These are phyloP conservation scores for Gnetum montanum DNA, from an alignment of 75 land plant genomes.

Conservation along the genomic window DNA sequence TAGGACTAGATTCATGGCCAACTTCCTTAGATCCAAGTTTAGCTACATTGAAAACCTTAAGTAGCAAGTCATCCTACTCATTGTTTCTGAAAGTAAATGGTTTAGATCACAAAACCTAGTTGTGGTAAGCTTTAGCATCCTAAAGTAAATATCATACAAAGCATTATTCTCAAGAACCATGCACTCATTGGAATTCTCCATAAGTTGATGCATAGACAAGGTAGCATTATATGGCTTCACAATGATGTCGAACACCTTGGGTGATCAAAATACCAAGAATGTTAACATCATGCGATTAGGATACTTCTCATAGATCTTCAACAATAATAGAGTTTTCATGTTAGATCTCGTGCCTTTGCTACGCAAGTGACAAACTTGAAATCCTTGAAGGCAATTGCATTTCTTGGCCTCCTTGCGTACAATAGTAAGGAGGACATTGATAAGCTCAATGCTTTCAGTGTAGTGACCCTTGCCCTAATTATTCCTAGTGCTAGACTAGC, in stretches of 20 bases:
- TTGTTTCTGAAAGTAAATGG: conserved; percentile 33
- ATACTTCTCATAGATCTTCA: conserved; percentile 38
- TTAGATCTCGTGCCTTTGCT: conserved; percentile 52
- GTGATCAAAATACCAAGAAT: conserved; percentile 31
- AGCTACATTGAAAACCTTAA: conserved; percentile 40
- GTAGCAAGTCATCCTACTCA: conserved; percentile 42
- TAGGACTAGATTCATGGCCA: conserved; percentile 35
- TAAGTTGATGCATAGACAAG: conserved; percentile 41
- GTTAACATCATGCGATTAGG: conserved; percentile 46
- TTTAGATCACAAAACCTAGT: conserved; percentile 49
- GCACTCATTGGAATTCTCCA: conserved; percentile 46
- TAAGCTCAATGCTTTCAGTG: too few species aligned
- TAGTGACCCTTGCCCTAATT: too few species aligned
- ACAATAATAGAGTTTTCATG: conserved; percentile 29
- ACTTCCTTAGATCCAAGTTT: conserved; percentile 37
- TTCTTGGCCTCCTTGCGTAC: too few species aligned
- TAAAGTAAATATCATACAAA: conserved; percentile 42
- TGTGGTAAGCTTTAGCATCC: conserved; percentile 54
- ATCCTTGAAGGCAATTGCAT: conserved; percentile 14
- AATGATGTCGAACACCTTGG: conserved; percentile 34
- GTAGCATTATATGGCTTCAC: conserved; percentile 40
- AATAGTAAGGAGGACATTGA: too few species aligned
- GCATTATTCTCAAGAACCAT: conserved; percentile 36
- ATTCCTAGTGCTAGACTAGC: too few species aligned
- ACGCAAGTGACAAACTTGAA: conserved; percentile 42